phyloP scores from a whole-genome alignment of 345 rosid genomes.

The Syzygium oleosum region DNA sequence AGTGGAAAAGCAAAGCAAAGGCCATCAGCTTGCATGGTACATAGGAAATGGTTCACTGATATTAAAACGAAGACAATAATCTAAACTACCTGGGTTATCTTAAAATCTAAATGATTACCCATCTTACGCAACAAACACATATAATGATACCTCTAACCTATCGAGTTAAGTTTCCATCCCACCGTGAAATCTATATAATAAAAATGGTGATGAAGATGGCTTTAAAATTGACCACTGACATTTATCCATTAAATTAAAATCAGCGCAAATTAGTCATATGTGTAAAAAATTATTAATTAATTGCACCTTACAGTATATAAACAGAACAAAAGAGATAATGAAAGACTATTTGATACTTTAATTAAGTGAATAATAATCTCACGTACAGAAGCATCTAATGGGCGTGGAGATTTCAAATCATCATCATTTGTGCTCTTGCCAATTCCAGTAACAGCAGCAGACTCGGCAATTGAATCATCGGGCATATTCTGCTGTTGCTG shows the following conservation, averaged over 20 bases:
- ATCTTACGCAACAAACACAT: not conserved
- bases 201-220: not conserved
- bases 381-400: conserved; percentile 31
- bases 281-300: not conserved
- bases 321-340: not conserved
- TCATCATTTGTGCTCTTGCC: conserved; percentile 60
- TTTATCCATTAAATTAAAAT: not conserved
- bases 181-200: not conserved
- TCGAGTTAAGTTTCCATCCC: not conserved
- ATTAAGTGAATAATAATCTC: not conserved
- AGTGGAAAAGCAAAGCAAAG: not conserved
- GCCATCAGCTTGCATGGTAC: not conserved
- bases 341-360: not conserved
- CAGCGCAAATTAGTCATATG: not conserved
- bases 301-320: not conserved
- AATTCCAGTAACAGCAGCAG: conserved; percentile 36
- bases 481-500: conserved; percentile 52
- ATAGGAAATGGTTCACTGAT: not conserved
- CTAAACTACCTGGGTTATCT: not conserved
- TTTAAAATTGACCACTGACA: not conserved
- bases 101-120: not conserved
- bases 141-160: not conserved
- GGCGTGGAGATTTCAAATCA: conserved; percentile 48
- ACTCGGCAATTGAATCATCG: conserved; percentile 57
- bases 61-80: not conserved